Conservation (phyloP, 1,139 yeast species). For the Geotrichum siamense region DNA sequence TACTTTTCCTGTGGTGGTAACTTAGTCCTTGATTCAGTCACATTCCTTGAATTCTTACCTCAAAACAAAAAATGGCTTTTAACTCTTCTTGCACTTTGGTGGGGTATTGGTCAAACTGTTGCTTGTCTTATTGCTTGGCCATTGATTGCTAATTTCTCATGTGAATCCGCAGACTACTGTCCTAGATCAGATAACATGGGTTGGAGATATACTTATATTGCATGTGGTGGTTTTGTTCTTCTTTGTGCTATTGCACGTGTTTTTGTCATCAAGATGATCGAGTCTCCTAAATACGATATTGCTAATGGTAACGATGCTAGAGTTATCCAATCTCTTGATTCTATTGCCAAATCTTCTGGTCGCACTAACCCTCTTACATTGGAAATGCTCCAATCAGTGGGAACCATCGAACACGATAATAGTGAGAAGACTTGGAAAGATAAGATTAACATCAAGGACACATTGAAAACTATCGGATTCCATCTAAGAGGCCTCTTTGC, state of each 20-base stretch:
- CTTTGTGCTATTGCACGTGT: conserved; percentile 44
- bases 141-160: conserved; percentile 44
- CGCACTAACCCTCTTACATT: conserved; percentile 27
- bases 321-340: conserved; percentile 30
- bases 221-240: conserved; percentile 48
- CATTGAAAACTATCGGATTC: conserved; percentile 3
- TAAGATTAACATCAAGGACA: conserved; percentile 6
- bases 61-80: conserved; percentile 47
- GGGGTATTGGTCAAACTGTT: conserved; percentile 59
- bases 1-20: conserved; percentile 46
- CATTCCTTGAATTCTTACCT: conserved; percentile 53
- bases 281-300: conserved; percentile 52
- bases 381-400: conserved; percentile 42
- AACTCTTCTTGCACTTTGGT: conserved; percentile 51
- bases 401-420: conserved; percentile 24
- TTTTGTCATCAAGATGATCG: conserved; percentile 43
- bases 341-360: conserved; percentile 25
- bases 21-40: conserved; percentile 53
- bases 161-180: conserved; percentile 40
- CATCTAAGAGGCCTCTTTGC: conserved; percentile 35
- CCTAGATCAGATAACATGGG: conserved; percentile 46
- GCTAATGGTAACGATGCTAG: conserved; percentile 48
- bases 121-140: conserved; percentile 53
- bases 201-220: conserved; percentile 54
- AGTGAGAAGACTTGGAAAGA: conserved; percentile 13